A percentile compares a stretch with the other conserved stretches of the same genome.
These are phyloP conservation scores for Starmerella scarabaei DNA, from an alignment of 805 yeast genomes.

Conservation along the genomic window DNA sequence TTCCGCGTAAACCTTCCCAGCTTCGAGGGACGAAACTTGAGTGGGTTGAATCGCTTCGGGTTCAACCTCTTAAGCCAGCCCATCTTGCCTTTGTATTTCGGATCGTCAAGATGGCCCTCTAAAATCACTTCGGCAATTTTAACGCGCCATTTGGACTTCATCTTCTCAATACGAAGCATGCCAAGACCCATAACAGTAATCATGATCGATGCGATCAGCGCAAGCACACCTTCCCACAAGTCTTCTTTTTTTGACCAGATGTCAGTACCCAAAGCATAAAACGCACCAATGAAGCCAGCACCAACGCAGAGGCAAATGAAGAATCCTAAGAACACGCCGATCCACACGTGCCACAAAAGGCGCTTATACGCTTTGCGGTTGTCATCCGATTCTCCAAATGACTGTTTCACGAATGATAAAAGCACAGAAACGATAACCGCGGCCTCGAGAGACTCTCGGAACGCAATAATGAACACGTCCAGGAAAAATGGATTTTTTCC, in stretches of 20 bases:
- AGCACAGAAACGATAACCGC: slow-evolving; percentile 81
- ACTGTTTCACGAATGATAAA: slow-evolving; percentile 81
- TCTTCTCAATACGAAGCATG: slow-evolving; percentile 87
- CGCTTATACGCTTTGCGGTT: slow-evolving; percentile 39
- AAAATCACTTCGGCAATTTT: slow-evolving; percentile 79
- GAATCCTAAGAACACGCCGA: slow-evolving; percentile 63
- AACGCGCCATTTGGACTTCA: slow-evolving; percentile 94
- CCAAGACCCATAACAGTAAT: slow-evolving; percentile 93
- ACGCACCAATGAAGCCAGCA: slow-evolving; percentile 88
- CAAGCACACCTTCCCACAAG: slow-evolving; percentile 93
- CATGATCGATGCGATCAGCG: slow-evolving; percentile 77
- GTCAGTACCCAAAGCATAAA: slow-evolving; percentile 67
- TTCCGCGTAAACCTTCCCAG: slow-evolving; percentile 39
- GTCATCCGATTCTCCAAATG: slow-evolving; percentile 43
- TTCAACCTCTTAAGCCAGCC: slow-evolving; percentile 14
- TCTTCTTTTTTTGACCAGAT: slow-evolving; percentile 82
- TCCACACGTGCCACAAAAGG: slow-evolving; percentile 72
- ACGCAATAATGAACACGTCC: slow-evolving; percentile 71
- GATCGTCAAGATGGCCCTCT: slow-evolving; percentile 28
- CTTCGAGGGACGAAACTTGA: slow-evolving; percentile 17
- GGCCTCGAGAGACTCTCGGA: slow-evolving; percentile 91
- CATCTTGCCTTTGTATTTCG: slow-evolving; percentile 14
- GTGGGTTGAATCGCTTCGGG: slow-evolving; percentile 18
- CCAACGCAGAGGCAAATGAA: slow-evolving; percentile 73
- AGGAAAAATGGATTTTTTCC: slow-evolving; percentile 41